Percentiles rank a stretch among this genome's conserved stretches.
Conservation (phyloP, 2,329 filamentous ascomycete species). For the Tolypocladium pustulatum region DNA sequence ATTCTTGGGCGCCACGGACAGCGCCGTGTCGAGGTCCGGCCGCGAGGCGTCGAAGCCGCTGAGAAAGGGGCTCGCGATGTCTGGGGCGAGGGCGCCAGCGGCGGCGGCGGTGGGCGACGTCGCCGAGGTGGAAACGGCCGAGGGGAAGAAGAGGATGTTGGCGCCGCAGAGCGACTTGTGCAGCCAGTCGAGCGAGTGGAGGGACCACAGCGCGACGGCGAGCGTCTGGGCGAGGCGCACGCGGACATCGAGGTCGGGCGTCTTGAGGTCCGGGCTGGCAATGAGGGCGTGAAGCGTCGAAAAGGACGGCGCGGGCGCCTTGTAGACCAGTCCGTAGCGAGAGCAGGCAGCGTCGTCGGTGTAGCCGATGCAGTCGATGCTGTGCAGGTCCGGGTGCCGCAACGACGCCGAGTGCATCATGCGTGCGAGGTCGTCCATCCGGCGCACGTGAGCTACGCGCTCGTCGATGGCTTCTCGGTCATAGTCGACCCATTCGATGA, state of each 20-base stretch:
- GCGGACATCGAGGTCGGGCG: slow-evolving; percentile 32
- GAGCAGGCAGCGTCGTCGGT: slow-evolving; percentile 26
- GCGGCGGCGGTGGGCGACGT: slow-evolving; percentile 22
- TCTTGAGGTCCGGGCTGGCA: slow-evolving; percentile 25
- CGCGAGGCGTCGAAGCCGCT: slow-evolving; percentile 45
- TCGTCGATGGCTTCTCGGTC: slow-evolving; percentile 30
- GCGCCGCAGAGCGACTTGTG: slow-evolving; percentile 44
- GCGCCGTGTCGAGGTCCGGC: slow-evolving; percentile 37
- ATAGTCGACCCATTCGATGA: slow-evolving; percentile 36
- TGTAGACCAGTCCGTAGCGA: slow-evolving; percentile 34
- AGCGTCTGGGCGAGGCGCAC: slow-evolving; percentile 30
- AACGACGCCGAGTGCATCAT: slow-evolving; percentile 35
- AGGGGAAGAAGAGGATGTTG: slow-evolving; percentile 45
- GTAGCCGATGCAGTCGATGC: slow-evolving; percentile 36
- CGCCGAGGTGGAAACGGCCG: slow-evolving; percentile 22
- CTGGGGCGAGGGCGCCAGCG: slow-evolving; percentile 24
- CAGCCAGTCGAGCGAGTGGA: slow-evolving; percentile 45
- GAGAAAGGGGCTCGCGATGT: slow-evolving; percentile 33
- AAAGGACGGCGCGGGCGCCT: slow-evolving; percentile 22
- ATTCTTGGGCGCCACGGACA: slow-evolving; percentile 33
- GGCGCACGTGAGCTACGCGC: slow-evolving; percentile 29
- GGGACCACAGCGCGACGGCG: slow-evolving; percentile 33
- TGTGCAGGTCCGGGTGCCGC: slow-evolving; percentile 34
- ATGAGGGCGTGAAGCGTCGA: slow-evolving; percentile 30
- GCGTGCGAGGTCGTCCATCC: slow-evolving; percentile 34